These are phyloP conservation scores for Madurella mycetomatis DNA, from an alignment of 2,329 filamentous ascomycete species.

Conservation along the genomic window DNA sequence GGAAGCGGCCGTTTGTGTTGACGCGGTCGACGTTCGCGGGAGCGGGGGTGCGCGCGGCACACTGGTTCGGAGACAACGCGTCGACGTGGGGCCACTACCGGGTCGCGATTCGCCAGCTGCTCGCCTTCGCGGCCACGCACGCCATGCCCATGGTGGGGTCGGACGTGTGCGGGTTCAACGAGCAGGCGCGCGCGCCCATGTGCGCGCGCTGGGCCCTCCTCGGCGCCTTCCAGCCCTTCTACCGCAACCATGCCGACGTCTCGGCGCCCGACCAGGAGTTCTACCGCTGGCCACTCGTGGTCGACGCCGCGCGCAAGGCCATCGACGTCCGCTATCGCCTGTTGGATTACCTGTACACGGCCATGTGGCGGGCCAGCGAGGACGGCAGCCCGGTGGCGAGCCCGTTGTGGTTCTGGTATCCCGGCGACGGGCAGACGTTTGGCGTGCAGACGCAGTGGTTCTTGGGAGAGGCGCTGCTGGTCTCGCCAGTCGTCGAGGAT, in stretches of 20 bases:
- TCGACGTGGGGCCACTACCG: conserved; percentile 57
- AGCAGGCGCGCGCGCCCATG: conserved; percentile 61
- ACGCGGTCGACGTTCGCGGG: conserved; percentile 73
- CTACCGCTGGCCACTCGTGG: conserved; percentile 61
- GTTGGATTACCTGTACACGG: conserved; percentile 72
- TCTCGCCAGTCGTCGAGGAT: conserved; percentile 24
- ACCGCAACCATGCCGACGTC: conserved; percentile 63
- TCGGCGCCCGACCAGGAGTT: conserved; percentile 58
- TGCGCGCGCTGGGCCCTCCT: conserved; percentile 71
- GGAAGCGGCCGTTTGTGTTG: conserved; percentile 63
- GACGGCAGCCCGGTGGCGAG: conserved; percentile 61
- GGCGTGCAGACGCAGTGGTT: conserved; percentile 39
- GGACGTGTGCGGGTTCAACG: conserved; percentile 76
- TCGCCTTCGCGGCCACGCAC: conserved; percentile 60
- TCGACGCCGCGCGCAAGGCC: conserved; percentile 56
- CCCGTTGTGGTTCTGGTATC: conserved; percentile 68
- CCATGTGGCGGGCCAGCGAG: conserved; percentile 54
- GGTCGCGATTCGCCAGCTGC: conserved; percentile 52
- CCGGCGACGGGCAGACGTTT: conserved; percentile 35
- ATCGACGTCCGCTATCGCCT: conserved; percentile 67
- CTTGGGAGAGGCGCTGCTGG: conserved; percentile 52
- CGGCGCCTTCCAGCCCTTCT: conserved; percentile 71
- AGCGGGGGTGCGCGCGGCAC: conserved; percentile 57
- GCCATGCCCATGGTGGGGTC: conserved; percentile 64
- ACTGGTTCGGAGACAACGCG: conserved; percentile 60